Percentiles rank a stretch among this genome's conserved stretches.
Conservation (phyloP, 768 basidiomycete genomes). For the Lyophyllum semitale region DNA sequence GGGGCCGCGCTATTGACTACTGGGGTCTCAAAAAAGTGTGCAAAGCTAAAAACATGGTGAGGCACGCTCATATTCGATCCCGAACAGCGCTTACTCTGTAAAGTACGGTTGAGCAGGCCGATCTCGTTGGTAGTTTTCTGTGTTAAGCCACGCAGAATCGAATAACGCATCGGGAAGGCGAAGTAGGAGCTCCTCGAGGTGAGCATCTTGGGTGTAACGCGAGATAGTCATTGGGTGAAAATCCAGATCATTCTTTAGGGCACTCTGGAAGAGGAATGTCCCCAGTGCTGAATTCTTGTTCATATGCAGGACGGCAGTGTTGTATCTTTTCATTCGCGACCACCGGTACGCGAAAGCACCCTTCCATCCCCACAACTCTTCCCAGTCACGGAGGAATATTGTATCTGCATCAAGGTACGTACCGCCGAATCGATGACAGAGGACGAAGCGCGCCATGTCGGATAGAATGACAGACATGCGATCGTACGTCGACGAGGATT, state of each 20-base stretch:
- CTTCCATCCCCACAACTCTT: slow-evolving; percentile 95
- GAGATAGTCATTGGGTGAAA: slow-evolving; percentile 98
- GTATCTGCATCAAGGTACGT: slow-evolving; percentile 98
- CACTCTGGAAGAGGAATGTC: slow-evolving; percentile 91
- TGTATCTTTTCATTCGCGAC: slow-evolving; percentile 91
- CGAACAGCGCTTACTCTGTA: slow-evolving; percentile 56
- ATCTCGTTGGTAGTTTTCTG: slow-evolving; percentile 88
- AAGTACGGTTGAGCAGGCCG: slow-evolving; percentile 95
- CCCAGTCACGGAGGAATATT: slow-evolving; percentile 95
- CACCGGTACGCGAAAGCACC: slow-evolving; percentile 97
- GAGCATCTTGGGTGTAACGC: slow-evolving; percentile 86
- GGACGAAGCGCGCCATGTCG: slow-evolving; percentile 95
- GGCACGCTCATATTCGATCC: neutral
- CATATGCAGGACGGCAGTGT: slow-evolving; percentile 93
- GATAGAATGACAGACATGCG: slow-evolving; percentile 90
- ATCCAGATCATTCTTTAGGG: slow-evolving; percentile 90
- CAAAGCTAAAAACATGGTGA: slow-evolving; percentile 56
- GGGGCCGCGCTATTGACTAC: slow-evolving; percentile 74
- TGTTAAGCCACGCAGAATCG: slow-evolving; percentile 95
- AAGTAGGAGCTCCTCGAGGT: slow-evolving; percentile 79
- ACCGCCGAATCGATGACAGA: slow-evolving; percentile 96
- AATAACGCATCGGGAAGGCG: slow-evolving; percentile 94
- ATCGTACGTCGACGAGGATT: slow-evolving; percentile 84
- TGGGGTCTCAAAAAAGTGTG: slow-evolving; percentile 87
- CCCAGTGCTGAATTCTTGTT: slow-evolving; percentile 93